These are phyloP conservation scores for Fraxinus albicans DNA, from an alignment of 305 asterid species.

Conservation along the genomic window DNA sequence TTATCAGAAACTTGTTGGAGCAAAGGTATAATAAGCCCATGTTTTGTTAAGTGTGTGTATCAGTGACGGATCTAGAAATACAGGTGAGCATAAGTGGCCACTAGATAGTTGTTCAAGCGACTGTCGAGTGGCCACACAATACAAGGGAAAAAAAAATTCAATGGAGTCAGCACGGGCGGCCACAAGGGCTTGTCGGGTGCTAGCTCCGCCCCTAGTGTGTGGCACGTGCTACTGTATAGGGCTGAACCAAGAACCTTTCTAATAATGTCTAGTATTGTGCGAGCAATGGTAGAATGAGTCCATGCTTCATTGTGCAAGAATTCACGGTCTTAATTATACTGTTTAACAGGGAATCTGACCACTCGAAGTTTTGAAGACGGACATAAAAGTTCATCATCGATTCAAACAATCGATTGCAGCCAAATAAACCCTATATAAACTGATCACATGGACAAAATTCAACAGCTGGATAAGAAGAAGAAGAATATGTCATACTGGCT, in stretches of 20 bases:
- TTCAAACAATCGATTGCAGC: not conserved
- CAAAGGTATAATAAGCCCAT: not conserved
- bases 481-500: slow-evolving; percentile 42
- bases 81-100: too few species aligned
- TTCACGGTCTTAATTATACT: not conserved
- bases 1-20: not conserved
- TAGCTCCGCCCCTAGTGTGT: not conserved
- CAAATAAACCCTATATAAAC: not conserved
- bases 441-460: slow-evolving; percentile 38
- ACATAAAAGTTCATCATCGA: not conserved
- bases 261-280: not conserved
- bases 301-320: not conserved
- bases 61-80: too few species aligned
- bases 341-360: not conserved
- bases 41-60: too few species aligned
- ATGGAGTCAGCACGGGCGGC: too few species aligned
- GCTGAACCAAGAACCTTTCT: not conserved
- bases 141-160: too few species aligned
- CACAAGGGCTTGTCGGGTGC: too few species aligned
- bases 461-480: slow-evolving; percentile 33
- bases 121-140: too few species aligned
- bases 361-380: not conserved
- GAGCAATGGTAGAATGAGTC: too few species aligned
- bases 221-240: not conserved
- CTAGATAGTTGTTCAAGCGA: too few species aligned